Evolutionary conservation across 2,329 filamentous ascomycete genomes (phyloP).

Genomic region (Fusarium ramigenum): DNA sequence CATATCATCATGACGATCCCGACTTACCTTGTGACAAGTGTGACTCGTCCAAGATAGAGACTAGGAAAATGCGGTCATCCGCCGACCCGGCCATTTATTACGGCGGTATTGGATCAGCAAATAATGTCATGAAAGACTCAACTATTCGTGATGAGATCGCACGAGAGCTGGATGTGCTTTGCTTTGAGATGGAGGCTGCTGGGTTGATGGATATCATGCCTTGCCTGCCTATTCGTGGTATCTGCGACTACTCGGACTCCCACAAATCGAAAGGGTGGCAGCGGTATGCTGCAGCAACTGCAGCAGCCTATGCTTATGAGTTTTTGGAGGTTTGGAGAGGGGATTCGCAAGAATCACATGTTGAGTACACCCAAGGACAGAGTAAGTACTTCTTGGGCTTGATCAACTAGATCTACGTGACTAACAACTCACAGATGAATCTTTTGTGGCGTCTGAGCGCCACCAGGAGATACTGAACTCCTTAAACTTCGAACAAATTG

Average conservation of each 20-base stretch:
- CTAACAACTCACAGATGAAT: too few relatives aligned
- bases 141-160: fast-evolving
- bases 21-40: fast-evolving
- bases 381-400: background rate
- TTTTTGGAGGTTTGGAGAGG: fast-evolving
- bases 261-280: background rate
- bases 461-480: constrained; percentile 44
- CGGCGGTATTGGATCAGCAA: fast-evolving
- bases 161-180: background rate
- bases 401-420: too few relatives aligned
- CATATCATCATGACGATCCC: background rate
- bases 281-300: background rate
- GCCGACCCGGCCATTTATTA: fast-evolving
- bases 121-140: fast-evolving
- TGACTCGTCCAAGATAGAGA: fast-evolving
- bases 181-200: background rate
- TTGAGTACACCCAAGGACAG: fast-evolving
- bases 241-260: background rate
- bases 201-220: background rate
- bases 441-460: too few relatives aligned
- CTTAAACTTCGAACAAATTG: constrained; percentile 51
- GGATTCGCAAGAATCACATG: fast-evolving
- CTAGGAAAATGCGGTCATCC: fast-evolving
- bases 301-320: background rate
- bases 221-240: background rate